Evolutionary conservation across 2,329 filamentous ascomycete genomes (phyloP), one percentile per base, ranked within the genome.

Genomic region (Pseudogymnoascus sp.): DNA sequence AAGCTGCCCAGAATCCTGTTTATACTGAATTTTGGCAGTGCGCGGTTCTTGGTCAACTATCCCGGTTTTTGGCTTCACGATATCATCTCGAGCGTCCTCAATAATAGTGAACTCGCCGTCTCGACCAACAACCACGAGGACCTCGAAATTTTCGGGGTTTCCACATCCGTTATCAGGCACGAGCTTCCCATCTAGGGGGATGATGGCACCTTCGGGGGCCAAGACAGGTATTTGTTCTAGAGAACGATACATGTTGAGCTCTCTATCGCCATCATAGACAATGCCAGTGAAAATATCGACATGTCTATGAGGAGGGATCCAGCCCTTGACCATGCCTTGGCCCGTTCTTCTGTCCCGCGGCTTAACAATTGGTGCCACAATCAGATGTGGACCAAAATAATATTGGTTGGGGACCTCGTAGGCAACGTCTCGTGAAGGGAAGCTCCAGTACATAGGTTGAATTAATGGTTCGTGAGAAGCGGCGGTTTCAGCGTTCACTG

Each of bases 381-480:
- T 72, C 12, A 88, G 71, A 25, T 81, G 75, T 0, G 79, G 77
- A 1, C 85, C 85, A 66, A 87, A 87, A 66, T 78, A 79, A 70
- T 81, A 88, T 69, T 87, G 77, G 65, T 85, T 87, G 0, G 79
- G 80, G 0, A 82, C 76, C 0, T 71, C 67, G 71, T 88, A 88
- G 0, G 85, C 83, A 63, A 81, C 79, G 0, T 82, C 77, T 0
- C 71, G 68, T 1, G 78, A 75, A 0, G 82, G 81, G 64, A 82
- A 80, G 45, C 78, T 76, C 85, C 85, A 88, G 74, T 88, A 88
- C 75, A 88, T 77, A 0, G 85, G 85, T 69, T 83, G 81, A 1
- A 87, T 72, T 1, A 88, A 71, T 0, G 84, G 84, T 59, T 81
- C 76, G 43, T 78, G 77, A 0, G 79, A 68, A 1, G 71, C 71